A percentile compares a stretch with the other conserved stretches of the same genome.
Evolutionary conservation across 495 filamentous ascomycete genomes (phyloP).

Genomic region (Jackrogersella minutella): DNA sequence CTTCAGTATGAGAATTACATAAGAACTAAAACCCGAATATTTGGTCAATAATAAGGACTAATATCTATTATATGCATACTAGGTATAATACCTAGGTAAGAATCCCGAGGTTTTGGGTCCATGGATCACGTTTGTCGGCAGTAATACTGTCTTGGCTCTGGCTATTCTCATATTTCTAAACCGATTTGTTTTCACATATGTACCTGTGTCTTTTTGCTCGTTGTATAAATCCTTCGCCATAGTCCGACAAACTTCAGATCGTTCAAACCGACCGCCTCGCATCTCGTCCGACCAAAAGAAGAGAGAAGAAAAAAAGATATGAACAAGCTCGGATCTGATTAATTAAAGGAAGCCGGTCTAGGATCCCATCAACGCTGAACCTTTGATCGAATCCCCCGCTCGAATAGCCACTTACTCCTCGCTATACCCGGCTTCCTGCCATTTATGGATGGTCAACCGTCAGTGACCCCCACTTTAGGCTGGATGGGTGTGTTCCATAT

Average conservation of each 20-base stretch:
- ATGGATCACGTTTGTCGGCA: conserved; percentile 1
- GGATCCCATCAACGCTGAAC: conserved; percentile 11
- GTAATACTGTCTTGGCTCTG: neutral
- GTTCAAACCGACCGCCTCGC: neutral
- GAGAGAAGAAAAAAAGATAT: too few species aligned
- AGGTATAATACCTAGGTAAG: too few species aligned
- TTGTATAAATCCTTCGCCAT: too few species aligned
- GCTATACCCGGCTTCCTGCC: conserved; percentile 28
- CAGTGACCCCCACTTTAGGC: conserved; percentile 32
- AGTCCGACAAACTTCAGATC: too few species aligned
- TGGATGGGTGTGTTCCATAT: conserved; percentile 25
- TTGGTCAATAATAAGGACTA: too few species aligned
- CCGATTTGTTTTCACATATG: too few species aligned
- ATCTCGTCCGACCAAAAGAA: conserved; percentile 1
- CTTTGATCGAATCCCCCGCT: conserved; percentile 16
- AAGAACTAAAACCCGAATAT: too few species aligned
- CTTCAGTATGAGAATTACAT: too few species aligned
- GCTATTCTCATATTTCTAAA: too few species aligned
- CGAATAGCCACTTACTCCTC: neutral
- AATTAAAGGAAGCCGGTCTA: conserved; percentile 26
- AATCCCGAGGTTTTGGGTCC: conserved; percentile 26
- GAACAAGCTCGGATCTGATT: conserved; percentile 17
- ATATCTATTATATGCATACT: too few species aligned
- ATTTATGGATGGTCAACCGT: conserved; percentile 28
- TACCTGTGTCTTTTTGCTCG: too few species aligned